Conservation (phyloP, 345 rosid species). For the Populus davidiana region DNA sequence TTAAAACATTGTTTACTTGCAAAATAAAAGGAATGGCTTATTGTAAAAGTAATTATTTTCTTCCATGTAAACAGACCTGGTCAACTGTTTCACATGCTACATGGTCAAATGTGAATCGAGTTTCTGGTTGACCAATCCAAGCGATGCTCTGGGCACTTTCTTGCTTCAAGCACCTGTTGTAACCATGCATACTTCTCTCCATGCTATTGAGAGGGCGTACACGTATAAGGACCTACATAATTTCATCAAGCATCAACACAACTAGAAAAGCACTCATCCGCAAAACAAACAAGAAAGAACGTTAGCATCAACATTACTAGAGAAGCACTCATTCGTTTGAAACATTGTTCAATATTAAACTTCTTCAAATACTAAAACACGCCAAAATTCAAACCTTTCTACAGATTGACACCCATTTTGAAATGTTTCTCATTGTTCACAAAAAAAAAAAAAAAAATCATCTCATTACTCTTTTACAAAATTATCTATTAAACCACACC, state of each 20-base stretch:
- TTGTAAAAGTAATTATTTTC: not conserved
- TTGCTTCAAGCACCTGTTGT: conserved; percentile 84
- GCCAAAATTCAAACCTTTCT: not conserved
- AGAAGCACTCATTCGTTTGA: not conserved
- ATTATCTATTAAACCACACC: not conserved
- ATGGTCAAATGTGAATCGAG: conserved; percentile 80
- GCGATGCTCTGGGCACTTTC: conserved; percentile 74
- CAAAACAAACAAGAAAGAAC: too few species aligned
- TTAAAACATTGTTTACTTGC: not conserved
- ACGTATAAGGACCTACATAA: conserved; percentile 65
- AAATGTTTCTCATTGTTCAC: not conserved
- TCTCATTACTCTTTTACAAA: not conserved
- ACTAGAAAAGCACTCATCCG: not conserved
- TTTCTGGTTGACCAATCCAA: conserved; percentile 90
- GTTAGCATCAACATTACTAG: not conserved
- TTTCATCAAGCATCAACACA: not conserved
- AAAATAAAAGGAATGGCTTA: not conserved
- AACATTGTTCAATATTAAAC: not conserved
- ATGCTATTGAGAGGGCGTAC: conserved; percentile 81
- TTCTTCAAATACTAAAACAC: not conserved
- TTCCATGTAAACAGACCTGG: conserved; percentile 52
- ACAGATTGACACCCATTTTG: not conserved
- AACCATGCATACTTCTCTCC: conserved; percentile 70
- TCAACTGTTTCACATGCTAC: conserved; percentile 91
- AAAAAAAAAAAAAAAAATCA: not conserved